These are phyloP conservation scores for Rhodomyrtus tomentosa DNA, from an alignment of 345 rosid species.

Conservation along the genomic window DNA sequence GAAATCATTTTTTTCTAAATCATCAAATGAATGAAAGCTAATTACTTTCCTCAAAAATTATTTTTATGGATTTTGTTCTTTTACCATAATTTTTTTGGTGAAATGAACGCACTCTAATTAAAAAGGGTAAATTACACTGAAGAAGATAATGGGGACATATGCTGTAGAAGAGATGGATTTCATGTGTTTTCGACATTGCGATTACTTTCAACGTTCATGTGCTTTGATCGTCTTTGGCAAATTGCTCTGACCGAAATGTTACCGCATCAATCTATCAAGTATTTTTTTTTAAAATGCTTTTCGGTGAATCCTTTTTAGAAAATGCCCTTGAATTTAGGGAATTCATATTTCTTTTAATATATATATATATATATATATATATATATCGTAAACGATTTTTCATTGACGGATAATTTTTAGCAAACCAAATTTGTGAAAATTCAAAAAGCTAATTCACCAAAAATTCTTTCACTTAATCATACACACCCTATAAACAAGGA, in stretches of 20 bases:
- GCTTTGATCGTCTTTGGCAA: not conserved
- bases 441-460: accelerated
- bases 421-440: not conserved
- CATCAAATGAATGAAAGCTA: not conserved
- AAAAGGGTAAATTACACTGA: not conserved
- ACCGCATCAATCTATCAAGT: not conserved
- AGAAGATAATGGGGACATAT: not conserved
- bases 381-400: not conserved
- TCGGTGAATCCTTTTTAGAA: not conserved
- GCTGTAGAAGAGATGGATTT: not conserved
- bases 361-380: too few relatives aligned
- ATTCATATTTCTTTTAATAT: not conserved
- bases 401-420: not conserved
- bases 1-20: too few relatives aligned
- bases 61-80: not conserved
- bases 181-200: not conserved
- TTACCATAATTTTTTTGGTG: not conserved
- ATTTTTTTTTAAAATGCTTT: not conserved
- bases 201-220: not conserved
- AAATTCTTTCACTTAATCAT: not conserved
- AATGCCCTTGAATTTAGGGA: not conserved
- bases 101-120: not conserved
- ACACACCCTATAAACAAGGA: not conserved
- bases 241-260: not conserved
- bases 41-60: not conserved